Percentiles rank a stretch among this genome's conserved stretches.
phyloP scores from a whole-genome alignment of 305 asterid species.

The Solanum hybrid region DNA sequence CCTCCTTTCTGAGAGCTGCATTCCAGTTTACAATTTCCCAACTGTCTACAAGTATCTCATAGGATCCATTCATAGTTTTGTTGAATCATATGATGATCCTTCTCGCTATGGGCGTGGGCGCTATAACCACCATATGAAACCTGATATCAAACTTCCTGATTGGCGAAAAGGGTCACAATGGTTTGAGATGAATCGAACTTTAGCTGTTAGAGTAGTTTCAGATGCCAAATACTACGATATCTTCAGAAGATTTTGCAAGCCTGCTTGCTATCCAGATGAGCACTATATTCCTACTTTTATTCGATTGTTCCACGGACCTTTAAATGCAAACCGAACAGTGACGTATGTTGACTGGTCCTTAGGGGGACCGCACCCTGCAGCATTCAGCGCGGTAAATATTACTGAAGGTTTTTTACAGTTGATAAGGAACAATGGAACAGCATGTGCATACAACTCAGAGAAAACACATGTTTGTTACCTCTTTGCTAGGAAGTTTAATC shows the following conservation, averaged over 20 bases:
- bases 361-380: constrained; percentile 73
- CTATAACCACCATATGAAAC: constrained; percentile 71
- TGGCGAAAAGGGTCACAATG: constrained; percentile 99
- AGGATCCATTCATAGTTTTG: constrained; percentile 60
- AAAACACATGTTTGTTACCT: constrained; percentile 49
- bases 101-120: constrained; percentile 96
- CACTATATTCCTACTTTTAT: constrained; percentile 80
- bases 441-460: constrained; percentile 49
- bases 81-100: constrained; percentile 73
- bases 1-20: constrained; percentile 88
- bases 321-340: constrained; percentile 65
- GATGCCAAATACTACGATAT: constrained; percentile 63
- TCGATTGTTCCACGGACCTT: constrained; percentile 47
- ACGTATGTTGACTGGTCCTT: constrained; percentile 86
- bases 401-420: constrained; percentile 48
- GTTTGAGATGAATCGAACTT: constrained; percentile 74
- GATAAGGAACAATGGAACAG: constrained; percentile 50
- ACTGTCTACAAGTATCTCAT: constrained; percentile 65
- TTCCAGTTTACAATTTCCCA: constrained; percentile 66
- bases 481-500: constrained; percentile 86
- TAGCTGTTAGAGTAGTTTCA: constrained; percentile 58
- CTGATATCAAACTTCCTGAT: constrained; percentile 49
- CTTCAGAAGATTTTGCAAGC: constrained; percentile 65
- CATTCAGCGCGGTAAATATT: constrained; percentile 41
- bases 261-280: constrained; percentile 96